Evolutionary conservation across 2,329 filamentous ascomycete genomes (phyloP).

Genomic region (Aschersonia sp.): DNA sequence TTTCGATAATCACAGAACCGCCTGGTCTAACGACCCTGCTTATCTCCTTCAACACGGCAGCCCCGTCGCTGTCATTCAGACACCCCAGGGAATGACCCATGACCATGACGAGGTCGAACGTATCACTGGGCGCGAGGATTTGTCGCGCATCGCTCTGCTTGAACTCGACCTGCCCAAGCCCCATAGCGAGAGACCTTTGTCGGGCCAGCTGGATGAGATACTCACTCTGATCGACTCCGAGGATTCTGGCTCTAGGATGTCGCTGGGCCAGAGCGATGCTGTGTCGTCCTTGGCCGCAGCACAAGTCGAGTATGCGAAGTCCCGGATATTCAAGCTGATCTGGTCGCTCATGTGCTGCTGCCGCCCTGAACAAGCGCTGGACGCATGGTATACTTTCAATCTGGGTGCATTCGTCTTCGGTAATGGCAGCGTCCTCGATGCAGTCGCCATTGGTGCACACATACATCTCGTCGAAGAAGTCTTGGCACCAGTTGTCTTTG

Average conservation of each 20-base stretch:
- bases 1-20: not conserved
- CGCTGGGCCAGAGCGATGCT: not conserved
- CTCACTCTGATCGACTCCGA: not conserved
- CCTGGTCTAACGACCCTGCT: not conserved
- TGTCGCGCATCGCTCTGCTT: not conserved
- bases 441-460: not conserved
- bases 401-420: not conserved
- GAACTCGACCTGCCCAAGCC: not conserved
- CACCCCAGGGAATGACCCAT: not conserved
- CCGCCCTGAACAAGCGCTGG: not conserved
- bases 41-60: not conserved
- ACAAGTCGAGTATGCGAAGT: not conserved
- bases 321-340: not conserved
- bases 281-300: not conserved
- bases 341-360: not conserved
- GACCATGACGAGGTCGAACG: not conserved
- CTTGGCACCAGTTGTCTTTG: not conserved
- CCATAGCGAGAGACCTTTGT: not conserved
- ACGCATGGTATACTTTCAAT: not conserved
- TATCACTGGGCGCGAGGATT: not conserved
- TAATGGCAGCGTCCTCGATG: not conserved
- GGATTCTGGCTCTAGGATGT: not conserved
- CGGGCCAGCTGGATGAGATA: not conserved
- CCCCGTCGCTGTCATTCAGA: not conserved
- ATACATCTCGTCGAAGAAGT: not conserved